Evolutionary conservation across 768 basidiomycete species (phyloP).

Genomic region (Galerina marginata): DNA sequence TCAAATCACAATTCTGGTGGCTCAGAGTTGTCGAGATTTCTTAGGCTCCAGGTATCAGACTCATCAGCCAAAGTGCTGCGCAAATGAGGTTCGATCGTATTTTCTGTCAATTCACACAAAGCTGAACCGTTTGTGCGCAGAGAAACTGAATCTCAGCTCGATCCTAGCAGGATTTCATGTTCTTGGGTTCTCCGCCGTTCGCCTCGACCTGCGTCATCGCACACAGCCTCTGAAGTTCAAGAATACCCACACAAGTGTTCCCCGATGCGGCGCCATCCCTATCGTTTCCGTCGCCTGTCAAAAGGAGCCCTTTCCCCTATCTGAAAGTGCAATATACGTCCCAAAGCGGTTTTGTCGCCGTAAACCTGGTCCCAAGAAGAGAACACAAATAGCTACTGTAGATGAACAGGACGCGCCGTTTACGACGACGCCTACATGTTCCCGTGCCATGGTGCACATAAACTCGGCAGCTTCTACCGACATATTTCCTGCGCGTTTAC

Average conservation of each 20-base stretch:
- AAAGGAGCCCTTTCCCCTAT: slow-evolving; percentile 13
- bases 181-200: slow-evolving; percentile 11
- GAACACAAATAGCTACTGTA: slow-evolving; percentile 11
- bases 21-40: neutral
- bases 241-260: slow-evolving; percentile 10
- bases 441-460: slow-evolving; percentile 10
- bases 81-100: slow-evolving; percentile 13
- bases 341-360: slow-evolving; percentile 10
- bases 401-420: neutral
- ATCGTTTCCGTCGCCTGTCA: slow-evolving; percentile 10
- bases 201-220: slow-evolving; percentile 8
- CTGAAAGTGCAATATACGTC: slow-evolving; percentile 4
- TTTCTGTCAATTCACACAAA: slow-evolving; percentile 8
- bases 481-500: slow-evolving; percentile 9
- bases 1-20: neutral
- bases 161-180: slow-evolving; percentile 18
- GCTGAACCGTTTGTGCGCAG: slow-evolving; percentile 3
- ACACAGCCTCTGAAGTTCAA: slow-evolving; percentile 16
- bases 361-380: slow-evolving; percentile 3
- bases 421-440: slow-evolving; percentile 11
- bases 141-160: slow-evolving; percentile 8
- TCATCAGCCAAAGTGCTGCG: slow-evolving; percentile 20
- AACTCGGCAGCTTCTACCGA: slow-evolving; percentile 14
- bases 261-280: slow-evolving; percentile 17
- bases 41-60: slow-evolving; percentile 4